Evolutionary conservation across 768 basidiomycete species (phyloP), one percentile per base, ranked within the genome.

Genomic region (Gymnopilus dilepis): DNA sequence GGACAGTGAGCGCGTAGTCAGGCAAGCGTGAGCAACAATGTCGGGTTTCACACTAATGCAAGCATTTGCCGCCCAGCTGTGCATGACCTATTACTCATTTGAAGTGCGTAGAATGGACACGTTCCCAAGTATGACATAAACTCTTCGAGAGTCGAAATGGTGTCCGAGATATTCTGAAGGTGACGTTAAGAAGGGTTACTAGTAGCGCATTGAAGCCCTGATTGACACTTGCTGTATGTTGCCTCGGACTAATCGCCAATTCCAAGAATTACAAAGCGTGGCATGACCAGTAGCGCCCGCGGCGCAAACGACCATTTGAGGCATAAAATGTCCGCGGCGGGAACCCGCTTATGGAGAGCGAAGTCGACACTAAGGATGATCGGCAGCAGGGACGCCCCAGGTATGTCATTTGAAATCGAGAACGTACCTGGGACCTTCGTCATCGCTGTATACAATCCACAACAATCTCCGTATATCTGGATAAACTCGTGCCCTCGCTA

Each of bases 1-100:
- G 43, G 57, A 48, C 37, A 50, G 57, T 47, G 57, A 58, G 57
- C 57, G 57, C 57, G 57, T 58, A 58, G 57, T 48, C 43, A 58
- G 47, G 42, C 55, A 42, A 31, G 55, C 55, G 42, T 45, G 40
- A 43, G 40, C 28, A 54, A 9, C 19, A 40, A 22, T 42, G 17
- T 28, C 37, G 4, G 17, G 37, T 37, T 58, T 45, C 21, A 43
- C 51, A 52, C 38, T 26, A 34, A 54, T 54, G 22, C 52, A 11
- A 13, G 31, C n/a, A 19, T 51, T 37, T 33, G 22, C 37, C 52
- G 37, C 52, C 52, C 52, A 22, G 15, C 17, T 2, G 15, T 54
- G 28, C 34, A 40, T 17, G 15, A n/a, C 34, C 22, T 33, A 28
- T 24, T 38, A 40, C 22, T 54, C 52, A 28, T 22, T 17, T 54